Percentiles rank a stretch among this genome's conserved stretches.
phyloP scores from a whole-genome alignment of 306 rosid genomes.

The Phaseolus lunatus region DNA sequence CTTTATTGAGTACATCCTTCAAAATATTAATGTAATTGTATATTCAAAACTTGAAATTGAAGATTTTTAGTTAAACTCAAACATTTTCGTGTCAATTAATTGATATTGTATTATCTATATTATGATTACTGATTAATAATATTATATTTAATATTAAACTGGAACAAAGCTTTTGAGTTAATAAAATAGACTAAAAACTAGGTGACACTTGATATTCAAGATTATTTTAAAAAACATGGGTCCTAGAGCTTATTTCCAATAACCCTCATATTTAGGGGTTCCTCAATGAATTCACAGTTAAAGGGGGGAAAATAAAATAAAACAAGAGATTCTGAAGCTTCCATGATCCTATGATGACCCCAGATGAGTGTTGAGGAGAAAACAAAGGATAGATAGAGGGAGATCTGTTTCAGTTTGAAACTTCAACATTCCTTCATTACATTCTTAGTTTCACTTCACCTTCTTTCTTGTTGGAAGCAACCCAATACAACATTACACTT shows the following conservation, averaged over 20 bases:
- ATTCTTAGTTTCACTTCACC: constrained; percentile 8
- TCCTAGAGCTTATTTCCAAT: not conserved
- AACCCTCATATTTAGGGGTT: not conserved
- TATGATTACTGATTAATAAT: too few relatives aligned
- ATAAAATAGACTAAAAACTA: too few relatives aligned
- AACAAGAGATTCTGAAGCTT: not conserved
- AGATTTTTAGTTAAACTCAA: too few relatives aligned
- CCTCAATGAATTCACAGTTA: not conserved
- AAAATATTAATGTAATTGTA: too few relatives aligned
- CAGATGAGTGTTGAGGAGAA: not conserved
- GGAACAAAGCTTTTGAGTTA: too few relatives aligned
- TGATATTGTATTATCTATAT: too few relatives aligned
- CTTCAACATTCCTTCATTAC: constrained; percentile 1
- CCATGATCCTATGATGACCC: constrained; percentile 9
- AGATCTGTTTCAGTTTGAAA: constrained; percentile 34
- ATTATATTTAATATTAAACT: too few relatives aligned
- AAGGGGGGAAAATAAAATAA: not conserved
- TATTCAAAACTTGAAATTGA: too few relatives aligned
- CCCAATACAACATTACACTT: constrained; percentile 7
- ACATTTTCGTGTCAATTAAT: too few relatives aligned
- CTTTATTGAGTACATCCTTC: too few relatives aligned
- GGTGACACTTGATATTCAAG: too few relatives aligned
- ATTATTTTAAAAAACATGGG: too few relatives aligned
- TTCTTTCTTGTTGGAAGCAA: constrained; percentile 12
- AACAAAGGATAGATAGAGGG: constrained; percentile 12